Base-by-base conservation (phyloP, 352 stramenopile genomes). In the Labyrinthula sp. region DNA sequence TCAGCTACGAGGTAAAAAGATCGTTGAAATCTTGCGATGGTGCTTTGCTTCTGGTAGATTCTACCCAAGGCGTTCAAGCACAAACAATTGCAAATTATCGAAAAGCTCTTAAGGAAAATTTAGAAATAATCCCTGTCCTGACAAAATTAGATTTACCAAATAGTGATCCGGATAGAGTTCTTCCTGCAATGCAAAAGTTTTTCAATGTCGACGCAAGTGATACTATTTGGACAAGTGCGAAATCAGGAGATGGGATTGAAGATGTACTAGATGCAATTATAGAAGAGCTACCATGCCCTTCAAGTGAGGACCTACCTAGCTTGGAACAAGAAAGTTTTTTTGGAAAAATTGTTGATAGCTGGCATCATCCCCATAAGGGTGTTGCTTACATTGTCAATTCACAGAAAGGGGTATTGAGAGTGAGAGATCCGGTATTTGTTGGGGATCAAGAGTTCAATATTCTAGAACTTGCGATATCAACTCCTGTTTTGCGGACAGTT, bases 121-220 rank as follows among this genome's bases (percentile, higher is more conserved):
- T 99, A 8, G 76, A 89, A 36, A 71, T 97, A 26, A 72, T 97
- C 12, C 77, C 89, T 0, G 80, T 94, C 18, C 62, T 96, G 39
- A 97, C 88, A 6, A 98, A 98, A 62, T 84, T 95, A 56, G 88
- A 99, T 69, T 75, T 97, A 56, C 77, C 82, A 0, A 79, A 91
- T 26, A 84, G 84, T 2, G 78, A 97, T 58, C 77, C 86, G 1
- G 85, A 17, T 6, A 58, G 9, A 6, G 41, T 38, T 24, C 48
- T 59, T 17, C 34, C 59, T 33, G 54, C 62, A 33, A 58, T 63
- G 58, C 30, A 58, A 23, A 24, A 27, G 6, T 20, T 54, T 2
- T 43, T 55, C 7, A 29, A 33, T 38, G 71, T 92, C 21, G 82
- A 95, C 54, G 79, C 84, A 3, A 86, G 96, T 54, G 61, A 75